Evolutionary conservation across 2,329 filamentous ascomycete genomes (phyloP).

Genomic region (Stagonosporopsis tanaceti): DNA sequence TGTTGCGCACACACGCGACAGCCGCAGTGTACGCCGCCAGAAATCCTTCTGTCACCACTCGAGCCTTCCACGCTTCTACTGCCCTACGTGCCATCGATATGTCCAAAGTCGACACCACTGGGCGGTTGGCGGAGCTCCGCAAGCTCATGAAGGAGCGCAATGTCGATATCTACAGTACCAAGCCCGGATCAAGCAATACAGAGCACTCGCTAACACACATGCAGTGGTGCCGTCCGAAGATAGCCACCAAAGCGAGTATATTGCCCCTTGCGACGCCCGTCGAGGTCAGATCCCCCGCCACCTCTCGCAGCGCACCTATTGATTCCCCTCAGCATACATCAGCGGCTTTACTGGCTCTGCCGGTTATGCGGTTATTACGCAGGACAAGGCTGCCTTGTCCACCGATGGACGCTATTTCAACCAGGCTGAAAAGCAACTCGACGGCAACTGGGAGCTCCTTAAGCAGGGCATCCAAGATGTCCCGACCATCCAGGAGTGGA

Average conservation of each 20-base stretch:
- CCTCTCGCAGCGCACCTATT: constrained; percentile 33
- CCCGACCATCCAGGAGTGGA: constrained; percentile 97
- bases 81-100: constrained; percentile 62
- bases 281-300: constrained; percentile 62
- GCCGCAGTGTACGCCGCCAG: constrained; percentile 37
- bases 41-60: constrained; percentile 23
- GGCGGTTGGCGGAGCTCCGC: constrained; percentile 78
- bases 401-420: constrained; percentile 99
- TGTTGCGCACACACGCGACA: constrained; percentile 41
- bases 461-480: constrained; percentile 95
- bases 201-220: constrained; percentile 46
- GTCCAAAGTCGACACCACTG: constrained; percentile 80
- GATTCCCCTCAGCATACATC: constrained; percentile 71
- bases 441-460: constrained; percentile 87
- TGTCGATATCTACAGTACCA: constrained; percentile 88
- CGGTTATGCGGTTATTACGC: constrained; percentile 87
- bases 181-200: constrained; percentile 28
- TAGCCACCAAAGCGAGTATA: constrained; percentile 97
- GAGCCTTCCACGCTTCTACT: constrained; percentile 44
- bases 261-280: constrained; percentile 91
- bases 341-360: constrained; percentile 95
- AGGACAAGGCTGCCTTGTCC: constrained; percentile 84
- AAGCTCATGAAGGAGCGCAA: constrained; percentile 86
- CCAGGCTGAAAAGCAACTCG: constrained; percentile 89
- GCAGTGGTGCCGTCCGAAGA: constrained; percentile 96